Evolutionary conservation across 768 basidiomycete genomes (phyloP).

Genomic region (Rhizopogon rudus): DNA sequence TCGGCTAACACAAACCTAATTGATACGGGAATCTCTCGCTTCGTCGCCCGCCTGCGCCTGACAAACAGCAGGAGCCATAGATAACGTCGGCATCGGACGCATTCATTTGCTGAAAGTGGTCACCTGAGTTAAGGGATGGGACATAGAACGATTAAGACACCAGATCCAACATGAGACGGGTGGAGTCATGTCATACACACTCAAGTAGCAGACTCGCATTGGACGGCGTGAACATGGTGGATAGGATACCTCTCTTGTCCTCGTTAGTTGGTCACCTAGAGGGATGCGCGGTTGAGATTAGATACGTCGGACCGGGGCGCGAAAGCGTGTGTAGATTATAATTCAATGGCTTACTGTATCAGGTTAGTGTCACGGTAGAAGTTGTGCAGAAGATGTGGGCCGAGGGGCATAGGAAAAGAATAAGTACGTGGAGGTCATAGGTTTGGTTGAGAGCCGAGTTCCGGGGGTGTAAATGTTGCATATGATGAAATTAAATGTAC

Average conservation of each 20-base stretch:
- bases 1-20: no score
- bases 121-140: slow-evolving; percentile 1
- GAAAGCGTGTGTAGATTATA: slow-evolving; percentile 23
- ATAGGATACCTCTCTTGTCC: slow-evolving; percentile 30
- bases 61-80: slow-evolving; percentile 50
- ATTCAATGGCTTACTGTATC: slow-evolving; percentile 31
- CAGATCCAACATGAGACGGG: slow-evolving; percentile 38
- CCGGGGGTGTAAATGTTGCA: no score
- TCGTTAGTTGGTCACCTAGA: slow-evolving; percentile 14
- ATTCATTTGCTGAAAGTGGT: slow-evolving; percentile 20
- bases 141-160: slow-evolving; percentile 32
- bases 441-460: slow-evolving; percentile 15
- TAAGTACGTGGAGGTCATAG: slow-evolving; percentile 1
- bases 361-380: slow-evolving; percentile 55
- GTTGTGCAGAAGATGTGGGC: slow-evolving; percentile 25
- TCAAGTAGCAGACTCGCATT: slow-evolving; percentile 32
- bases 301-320: slow-evolving; percentile 19
- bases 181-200: no score
- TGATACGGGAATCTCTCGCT: no score
- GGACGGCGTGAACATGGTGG: slow-evolving; percentile 27
- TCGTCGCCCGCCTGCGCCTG: no score
- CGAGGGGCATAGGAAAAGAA: slow-evolving; percentile 15
- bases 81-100: slow-evolving; percentile 27
- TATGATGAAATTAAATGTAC: no score
- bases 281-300: slow-evolving; percentile 23